A percentile compares a stretch with the other conserved stretches of the same genome.
Evolutionary conservation across 2,329 filamentous ascomycete species (phyloP).

Genomic region (Rhynchosporium secalis): DNA sequence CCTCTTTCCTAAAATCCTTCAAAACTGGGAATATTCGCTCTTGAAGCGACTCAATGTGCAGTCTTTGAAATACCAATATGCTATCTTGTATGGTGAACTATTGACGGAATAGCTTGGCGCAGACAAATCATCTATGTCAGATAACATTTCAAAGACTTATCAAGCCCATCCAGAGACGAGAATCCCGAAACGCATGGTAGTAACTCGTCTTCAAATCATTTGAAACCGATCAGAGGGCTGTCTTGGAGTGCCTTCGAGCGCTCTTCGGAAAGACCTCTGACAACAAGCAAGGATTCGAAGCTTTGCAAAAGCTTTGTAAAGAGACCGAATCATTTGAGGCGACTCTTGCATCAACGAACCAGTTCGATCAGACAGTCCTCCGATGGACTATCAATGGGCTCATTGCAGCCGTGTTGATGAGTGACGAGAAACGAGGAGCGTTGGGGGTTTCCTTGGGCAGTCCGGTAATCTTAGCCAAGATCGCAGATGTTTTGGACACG

Average conservation of each 20-base stretch:
- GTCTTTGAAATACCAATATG: constrained; percentile 55
- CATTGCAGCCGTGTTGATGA: constrained; percentile 51
- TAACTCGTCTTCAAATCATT: constrained; percentile 52
- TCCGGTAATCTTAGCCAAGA: constrained; percentile 51
- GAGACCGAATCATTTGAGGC: constrained; percentile 43
- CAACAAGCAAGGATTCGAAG: constrained; percentile 43
- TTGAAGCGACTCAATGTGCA: constrained; percentile 49
- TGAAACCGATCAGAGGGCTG: constrained; percentile 47
- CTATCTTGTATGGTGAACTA: constrained; percentile 55
- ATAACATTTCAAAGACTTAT: constrained; percentile 34
- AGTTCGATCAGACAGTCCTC: constrained; percentile 47
- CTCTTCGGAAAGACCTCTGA: constrained; percentile 46
- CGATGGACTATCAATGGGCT: constrained; percentile 50
- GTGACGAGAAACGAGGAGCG: constrained; percentile 51
- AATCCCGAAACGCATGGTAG: constrained; percentile 56
- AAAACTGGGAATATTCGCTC: constrained; percentile 50
- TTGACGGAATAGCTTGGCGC: constrained; percentile 54
- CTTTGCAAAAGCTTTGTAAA: constrained; percentile 46
- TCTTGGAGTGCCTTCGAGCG: constrained; percentile 50
- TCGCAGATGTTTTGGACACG: constrained; percentile 59
- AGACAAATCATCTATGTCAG: constrained; percentile 23
- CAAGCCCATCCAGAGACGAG: constrained; percentile 51
- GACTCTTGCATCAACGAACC: constrained; percentile 28
- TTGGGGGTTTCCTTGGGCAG: constrained; percentile 53
- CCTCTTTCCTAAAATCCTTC: constrained; percentile 48